These are phyloP conservation scores for Bromus sterilis DNA, from an alignment of 176 grass and related monocot genomes.

Conservation along the genomic window DNA sequence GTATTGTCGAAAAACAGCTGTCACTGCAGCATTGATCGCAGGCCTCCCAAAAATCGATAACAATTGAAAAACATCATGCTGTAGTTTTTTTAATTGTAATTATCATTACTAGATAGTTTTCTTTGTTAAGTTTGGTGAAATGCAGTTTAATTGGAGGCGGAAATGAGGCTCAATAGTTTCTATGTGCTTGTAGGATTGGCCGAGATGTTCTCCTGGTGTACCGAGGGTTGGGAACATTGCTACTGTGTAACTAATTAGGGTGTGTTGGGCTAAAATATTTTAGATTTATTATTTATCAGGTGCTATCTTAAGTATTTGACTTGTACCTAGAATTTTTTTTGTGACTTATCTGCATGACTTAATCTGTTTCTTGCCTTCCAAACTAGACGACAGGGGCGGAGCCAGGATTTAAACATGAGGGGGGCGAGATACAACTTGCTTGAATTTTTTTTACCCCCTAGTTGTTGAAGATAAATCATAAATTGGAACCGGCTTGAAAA, in stretches of 20 bases:
- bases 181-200: slow-evolving; percentile 11
- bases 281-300: neutral
- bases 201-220: neutral
- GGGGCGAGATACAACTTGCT: no score
- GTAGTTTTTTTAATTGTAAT: no score
- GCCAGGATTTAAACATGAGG: no score
- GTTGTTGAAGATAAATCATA: no score
- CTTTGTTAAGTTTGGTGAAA: neutral
- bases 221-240: neutral
- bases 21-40: no score
- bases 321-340: neutral
- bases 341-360: neutral
- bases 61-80: no score
- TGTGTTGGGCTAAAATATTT: neutral
- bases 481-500: no score
- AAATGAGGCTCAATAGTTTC: neutral
- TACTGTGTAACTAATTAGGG: slow-evolving; percentile 7
- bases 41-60: no score
- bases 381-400: neutral
- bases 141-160: neutral
- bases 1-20: no score
- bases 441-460: no score
- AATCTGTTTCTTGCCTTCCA: neutral
- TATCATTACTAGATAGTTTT: slow-evolving; percentile 17
- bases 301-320: neutral